Conservation (phyloP, 176 grass and related monocot genomes). For the Rhipidocladum racemiflorum region DNA sequence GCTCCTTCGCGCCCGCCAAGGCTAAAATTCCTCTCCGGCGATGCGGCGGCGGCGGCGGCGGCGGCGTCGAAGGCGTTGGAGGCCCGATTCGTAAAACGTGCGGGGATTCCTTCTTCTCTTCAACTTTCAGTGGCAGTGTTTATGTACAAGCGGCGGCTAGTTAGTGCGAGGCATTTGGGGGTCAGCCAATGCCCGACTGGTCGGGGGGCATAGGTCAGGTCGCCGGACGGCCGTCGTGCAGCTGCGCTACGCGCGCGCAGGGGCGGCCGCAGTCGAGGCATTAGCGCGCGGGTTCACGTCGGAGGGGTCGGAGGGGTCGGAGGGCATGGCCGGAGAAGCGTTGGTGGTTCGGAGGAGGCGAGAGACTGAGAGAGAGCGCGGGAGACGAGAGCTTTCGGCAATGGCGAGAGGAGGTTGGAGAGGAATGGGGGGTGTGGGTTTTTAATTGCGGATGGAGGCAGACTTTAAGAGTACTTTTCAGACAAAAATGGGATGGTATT, state of each 20-base stretch:
- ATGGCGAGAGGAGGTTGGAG: slow-evolving; percentile 20
- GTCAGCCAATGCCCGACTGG: slow-evolving; percentile 59
- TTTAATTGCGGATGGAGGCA: slow-evolving; percentile 23
- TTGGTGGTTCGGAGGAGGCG: neutral
- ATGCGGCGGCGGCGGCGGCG: neutral
- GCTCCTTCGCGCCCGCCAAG: slow-evolving; percentile 23
- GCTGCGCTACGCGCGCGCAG: slow-evolving; percentile 23
- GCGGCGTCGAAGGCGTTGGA: neutral
- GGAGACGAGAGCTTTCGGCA: neutral
- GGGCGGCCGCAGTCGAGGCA: neutral
- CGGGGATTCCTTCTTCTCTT: neutral
- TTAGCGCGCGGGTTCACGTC: neutral
- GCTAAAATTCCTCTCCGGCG: slow-evolving; percentile 65
- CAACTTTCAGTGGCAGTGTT: neutral
- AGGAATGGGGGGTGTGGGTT: neutral
- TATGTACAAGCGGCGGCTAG: slow-evolving; percentile 38
- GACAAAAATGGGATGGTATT: neutral
- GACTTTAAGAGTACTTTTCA: neutral
- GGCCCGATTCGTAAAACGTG: slow-evolving; percentile 11
- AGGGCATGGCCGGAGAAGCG: slow-evolving; percentile 17
- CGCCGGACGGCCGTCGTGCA: slow-evolving; percentile 34
- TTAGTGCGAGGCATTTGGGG: slow-evolving; percentile 35
- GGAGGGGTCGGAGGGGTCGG: neutral
- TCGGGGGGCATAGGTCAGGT: slow-evolving; percentile 44
- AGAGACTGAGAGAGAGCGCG: neutral